These are phyloP conservation scores for Lizonia empirigonia DNA, from an alignment of 2,329 filamentous ascomycete genomes.

Conservation along the genomic window DNA sequence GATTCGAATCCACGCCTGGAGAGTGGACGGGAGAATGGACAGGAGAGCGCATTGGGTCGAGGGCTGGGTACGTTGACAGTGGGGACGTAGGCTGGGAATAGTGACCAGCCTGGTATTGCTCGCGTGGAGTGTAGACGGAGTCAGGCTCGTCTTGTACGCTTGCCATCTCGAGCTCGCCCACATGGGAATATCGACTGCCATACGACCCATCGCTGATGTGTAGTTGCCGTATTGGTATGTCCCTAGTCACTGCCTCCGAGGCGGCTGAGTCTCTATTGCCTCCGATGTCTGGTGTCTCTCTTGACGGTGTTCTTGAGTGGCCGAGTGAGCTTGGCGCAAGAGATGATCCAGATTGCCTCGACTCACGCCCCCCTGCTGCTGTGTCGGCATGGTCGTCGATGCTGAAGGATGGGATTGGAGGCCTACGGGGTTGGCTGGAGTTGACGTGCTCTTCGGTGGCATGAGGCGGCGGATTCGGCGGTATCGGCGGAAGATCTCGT, in stretches of 20 bases:
- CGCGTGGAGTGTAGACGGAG: constrained; percentile 26
- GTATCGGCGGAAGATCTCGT: constrained; percentile 36
- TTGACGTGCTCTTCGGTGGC: constrained; percentile 17
- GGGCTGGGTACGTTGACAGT: constrained; percentile 28
- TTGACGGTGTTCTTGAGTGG: constrained; percentile 45
- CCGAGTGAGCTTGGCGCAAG: constrained; percentile 38
- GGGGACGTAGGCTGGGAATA: constrained; percentile 34
- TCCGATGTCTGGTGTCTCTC: constrained; percentile 41
- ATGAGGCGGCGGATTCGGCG: constrained; percentile 32
- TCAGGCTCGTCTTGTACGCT: constrained; percentile 34
- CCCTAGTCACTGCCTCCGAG: constrained; percentile 36
- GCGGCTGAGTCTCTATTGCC: constrained; percentile 30
- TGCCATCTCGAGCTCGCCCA: constrained; percentile 39
- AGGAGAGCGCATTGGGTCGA: constrained; percentile 34
- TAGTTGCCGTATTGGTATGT: constrained; percentile 44
- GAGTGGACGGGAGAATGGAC: constrained; percentile 34
- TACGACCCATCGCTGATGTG: constrained; percentile 43
- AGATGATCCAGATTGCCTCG: constrained; percentile 44
- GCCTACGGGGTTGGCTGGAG: constrained; percentile 22
- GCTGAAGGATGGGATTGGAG: constrained; percentile 41
- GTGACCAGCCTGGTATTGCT: constrained; percentile 28
- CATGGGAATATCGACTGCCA: constrained; percentile 40
- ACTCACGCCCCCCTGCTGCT: constrained; percentile 38
- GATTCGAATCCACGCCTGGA: constrained; percentile 40
- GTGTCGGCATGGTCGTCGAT: constrained; percentile 40